Percentiles rank a stretch among this genome's conserved stretches.
phyloP scores from a whole-genome alignment of 1,139 yeast genomes.

The Candida albicans region DNA sequence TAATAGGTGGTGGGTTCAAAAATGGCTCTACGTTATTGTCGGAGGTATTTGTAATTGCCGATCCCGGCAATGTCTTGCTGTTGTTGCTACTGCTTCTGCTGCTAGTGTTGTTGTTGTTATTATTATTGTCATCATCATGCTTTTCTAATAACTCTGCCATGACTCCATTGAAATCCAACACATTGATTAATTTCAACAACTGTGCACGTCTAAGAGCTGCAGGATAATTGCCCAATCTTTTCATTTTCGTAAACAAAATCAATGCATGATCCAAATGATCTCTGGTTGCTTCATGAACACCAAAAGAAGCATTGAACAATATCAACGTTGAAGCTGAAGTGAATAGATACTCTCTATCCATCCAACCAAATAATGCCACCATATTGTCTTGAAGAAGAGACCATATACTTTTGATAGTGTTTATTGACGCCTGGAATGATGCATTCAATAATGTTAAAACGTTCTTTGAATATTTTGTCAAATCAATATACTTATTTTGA shows the following conservation, averaged over 20 bases:
- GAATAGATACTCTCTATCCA: conserved; percentile 84
- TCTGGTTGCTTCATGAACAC: conserved; percentile 74
- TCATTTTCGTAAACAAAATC: conserved; percentile 69
- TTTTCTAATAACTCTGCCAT: conserved; percentile 57
- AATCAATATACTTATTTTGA: conserved; percentile 58
- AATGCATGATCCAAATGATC: conserved; percentile 76
- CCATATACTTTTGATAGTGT: conserved; percentile 74
- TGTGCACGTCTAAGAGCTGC: conserved; percentile 77
- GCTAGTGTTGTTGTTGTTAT: not conserved
- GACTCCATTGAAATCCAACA: conserved; percentile 67
- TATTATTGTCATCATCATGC: conserved; percentile 50
- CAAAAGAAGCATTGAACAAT: conserved; percentile 77
- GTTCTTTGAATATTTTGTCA: conserved; percentile 67
- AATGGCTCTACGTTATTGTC: conserved; percentile 1
- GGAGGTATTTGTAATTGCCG: not conserved
- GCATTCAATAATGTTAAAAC: conserved; percentile 72
- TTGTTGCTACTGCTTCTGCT: not conserved
- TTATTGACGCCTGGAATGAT: conserved; percentile 81
- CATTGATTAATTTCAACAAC: conserved; percentile 59
- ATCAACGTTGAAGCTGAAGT: conserved; percentile 79
- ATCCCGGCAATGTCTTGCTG: too few species aligned
- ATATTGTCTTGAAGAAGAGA: conserved; percentile 69
- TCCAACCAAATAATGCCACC: conserved; percentile 84
- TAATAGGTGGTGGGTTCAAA: conserved; percentile 10
- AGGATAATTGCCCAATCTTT: conserved; percentile 73